Conservation (phyloP, 345 rosid species). For the Brassica nigra region DNA sequence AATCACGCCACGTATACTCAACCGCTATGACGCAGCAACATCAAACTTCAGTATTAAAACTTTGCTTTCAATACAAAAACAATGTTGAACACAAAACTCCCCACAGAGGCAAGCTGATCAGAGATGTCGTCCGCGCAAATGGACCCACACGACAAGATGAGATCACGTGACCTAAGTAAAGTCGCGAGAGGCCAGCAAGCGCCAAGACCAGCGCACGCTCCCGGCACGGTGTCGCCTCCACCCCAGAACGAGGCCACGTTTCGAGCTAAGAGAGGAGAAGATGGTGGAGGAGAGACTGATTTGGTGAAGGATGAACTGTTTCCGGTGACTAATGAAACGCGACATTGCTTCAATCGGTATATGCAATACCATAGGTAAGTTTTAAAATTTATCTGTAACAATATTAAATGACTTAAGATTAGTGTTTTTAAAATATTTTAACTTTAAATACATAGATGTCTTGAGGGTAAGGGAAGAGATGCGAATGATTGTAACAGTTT, state of each 20-base stretch:
- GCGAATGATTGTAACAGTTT: slow-evolving; percentile 31
- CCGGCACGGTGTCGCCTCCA: slow-evolving; percentile 42
- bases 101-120: not conserved
- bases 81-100: not conserved
- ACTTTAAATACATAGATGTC: slow-evolving; percentile 10
- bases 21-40: slow-evolving; percentile 25
- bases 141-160: slow-evolving; percentile 62
- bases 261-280: slow-evolving; percentile 25
- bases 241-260: slow-evolving; percentile 34
- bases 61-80: not conserved
- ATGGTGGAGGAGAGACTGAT: slow-evolving; percentile 5
- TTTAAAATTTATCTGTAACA: not conserved
- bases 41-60: not conserved
- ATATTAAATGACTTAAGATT: not conserved
- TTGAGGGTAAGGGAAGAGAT: slow-evolving; percentile 26
- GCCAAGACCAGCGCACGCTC: slow-evolving; percentile 48
- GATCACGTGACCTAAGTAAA: slow-evolving; percentile 50
- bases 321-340: slow-evolving; percentile 28
- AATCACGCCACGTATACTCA: slow-evolving; percentile 1
- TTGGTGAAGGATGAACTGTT: not conserved
- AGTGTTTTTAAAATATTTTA: not conserved
- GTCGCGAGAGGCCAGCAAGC: slow-evolving; percentile 56
- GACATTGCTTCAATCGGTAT: slow-evolving; percentile 16
- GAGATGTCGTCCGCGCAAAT: slow-evolving; percentile 43
- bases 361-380: slow-evolving; percentile 34